Evolutionary conservation across 2,329 filamentous ascomycete species (phyloP).

Genomic region (Diplodia sapinea): DNA sequence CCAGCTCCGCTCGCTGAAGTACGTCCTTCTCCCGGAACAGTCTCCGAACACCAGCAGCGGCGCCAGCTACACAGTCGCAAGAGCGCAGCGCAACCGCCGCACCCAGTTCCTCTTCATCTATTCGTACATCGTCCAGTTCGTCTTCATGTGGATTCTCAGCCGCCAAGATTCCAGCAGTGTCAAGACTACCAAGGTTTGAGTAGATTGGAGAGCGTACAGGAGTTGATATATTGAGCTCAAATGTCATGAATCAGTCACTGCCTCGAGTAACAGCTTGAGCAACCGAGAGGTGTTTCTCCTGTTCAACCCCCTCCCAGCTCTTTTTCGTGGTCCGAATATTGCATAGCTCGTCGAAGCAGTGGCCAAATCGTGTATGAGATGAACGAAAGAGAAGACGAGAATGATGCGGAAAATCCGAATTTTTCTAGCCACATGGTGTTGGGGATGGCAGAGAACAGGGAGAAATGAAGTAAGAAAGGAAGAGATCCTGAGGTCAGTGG

Average conservation of each 20-base stretch:
- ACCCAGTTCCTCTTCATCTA: slow-evolving; percentile 95
- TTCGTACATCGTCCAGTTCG: slow-evolving; percentile 89
- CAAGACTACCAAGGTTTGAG: slow-evolving; percentile 11
- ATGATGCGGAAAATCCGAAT: neutral
- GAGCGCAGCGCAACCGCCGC: slow-evolving; percentile 82
- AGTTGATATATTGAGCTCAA: neutral
- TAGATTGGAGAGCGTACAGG: neutral
- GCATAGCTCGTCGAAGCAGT: neutral
- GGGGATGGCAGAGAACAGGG: neutral
- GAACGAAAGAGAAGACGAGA: neutral
- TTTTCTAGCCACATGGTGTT: neutral
- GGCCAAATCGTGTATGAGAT: neutral
- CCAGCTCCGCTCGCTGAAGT: slow-evolving; percentile 91
- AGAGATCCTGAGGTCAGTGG: neutral
- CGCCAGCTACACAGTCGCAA: slow-evolving; percentile 72
- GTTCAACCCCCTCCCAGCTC: neutral
- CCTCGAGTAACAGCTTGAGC: neutral
- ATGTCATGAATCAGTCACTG: neutral
- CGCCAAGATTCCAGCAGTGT: slow-evolving; percentile 22
- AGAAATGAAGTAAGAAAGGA: neutral
- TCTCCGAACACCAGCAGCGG: slow-evolving; percentile 65
- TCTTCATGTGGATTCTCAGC: slow-evolving; percentile 79
- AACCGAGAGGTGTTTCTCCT: neutral
- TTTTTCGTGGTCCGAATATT: neutral
- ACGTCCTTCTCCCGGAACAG: slow-evolving; percentile 89